These are phyloP conservation scores for Mucor racemosus DNA, from an alignment of 371 early-diverging fungal genomes.

Conservation along the genomic window DNA sequence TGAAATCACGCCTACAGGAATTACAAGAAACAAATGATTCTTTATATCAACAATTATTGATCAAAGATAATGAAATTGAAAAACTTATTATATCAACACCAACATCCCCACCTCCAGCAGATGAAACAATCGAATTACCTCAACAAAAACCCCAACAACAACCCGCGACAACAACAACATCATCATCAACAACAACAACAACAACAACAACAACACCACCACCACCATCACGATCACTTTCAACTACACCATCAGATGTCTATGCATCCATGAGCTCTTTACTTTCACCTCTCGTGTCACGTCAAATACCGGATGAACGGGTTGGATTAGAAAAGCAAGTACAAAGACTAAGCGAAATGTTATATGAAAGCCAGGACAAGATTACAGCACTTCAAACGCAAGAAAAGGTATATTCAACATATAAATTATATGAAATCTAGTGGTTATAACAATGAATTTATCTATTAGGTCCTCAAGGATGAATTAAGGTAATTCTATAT, in stretches of 20 bases:
- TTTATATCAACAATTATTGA: constrained; percentile 17
- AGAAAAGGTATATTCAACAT: constrained; percentile 51
- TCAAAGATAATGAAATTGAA: constrained; percentile 28
- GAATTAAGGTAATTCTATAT: constrained; percentile 43
- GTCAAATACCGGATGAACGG: constrained; percentile 25
- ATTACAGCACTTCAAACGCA: constrained; percentile 57
- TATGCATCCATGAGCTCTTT: constrained; percentile 46
- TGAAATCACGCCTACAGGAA: constrained; percentile 13
- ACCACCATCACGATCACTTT: not conserved
- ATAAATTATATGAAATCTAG: not conserved
- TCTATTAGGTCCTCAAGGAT: constrained; percentile 40
- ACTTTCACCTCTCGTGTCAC: constrained; percentile 36
- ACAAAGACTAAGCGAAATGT: constrained; percentile 56
- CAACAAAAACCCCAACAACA: not conserved
- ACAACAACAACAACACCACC: not conserved
- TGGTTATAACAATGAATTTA: not conserved
- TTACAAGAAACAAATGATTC: constrained; percentile 14
- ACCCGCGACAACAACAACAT: not conserved
- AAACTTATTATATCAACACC: constrained; percentile 20
- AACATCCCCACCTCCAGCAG: constrained; percentile 15
- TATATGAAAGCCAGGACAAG: constrained; percentile 65
- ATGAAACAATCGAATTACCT: constrained; percentile 4
- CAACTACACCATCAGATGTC: not conserved
- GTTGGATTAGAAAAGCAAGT: constrained; percentile 47
- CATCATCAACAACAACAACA: not conserved